phyloP scores from a whole-genome alignment of 176 grass and related monocot species.

The Avena insularis region DNA sequence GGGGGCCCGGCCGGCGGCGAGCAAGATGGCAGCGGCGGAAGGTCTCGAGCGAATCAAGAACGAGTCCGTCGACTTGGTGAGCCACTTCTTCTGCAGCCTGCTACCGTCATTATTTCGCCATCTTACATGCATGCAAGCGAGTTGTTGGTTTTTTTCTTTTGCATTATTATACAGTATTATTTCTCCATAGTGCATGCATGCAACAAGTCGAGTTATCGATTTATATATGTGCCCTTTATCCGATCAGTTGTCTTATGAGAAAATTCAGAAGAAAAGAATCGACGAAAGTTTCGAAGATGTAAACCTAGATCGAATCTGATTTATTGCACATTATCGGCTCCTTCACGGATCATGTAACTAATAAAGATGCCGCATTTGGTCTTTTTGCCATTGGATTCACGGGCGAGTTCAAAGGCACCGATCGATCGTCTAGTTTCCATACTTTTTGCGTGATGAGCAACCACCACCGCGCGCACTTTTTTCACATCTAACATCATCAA shows the following conservation, averaged over 20 bases:
- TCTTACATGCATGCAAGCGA: background rate
- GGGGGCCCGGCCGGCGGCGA: background rate
- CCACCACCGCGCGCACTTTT: slow-evolving; percentile 20
- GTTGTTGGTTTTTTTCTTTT: background rate
- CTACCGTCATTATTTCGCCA: background rate
- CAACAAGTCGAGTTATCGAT: background rate
- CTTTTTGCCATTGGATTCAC: slow-evolving; percentile 29
- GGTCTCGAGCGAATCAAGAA: slow-evolving; percentile 82
- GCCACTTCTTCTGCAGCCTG: background rate
- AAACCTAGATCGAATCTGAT: slow-evolving; percentile 1
- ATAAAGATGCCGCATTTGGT: background rate
- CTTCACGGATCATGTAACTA: background rate
- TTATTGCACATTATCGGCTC: background rate
- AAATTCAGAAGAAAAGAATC: background rate
- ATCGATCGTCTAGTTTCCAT: background rate
- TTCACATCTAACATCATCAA: background rate
- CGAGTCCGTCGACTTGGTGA: slow-evolving; percentile 88
- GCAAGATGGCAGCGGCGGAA: slow-evolving; percentile 1
- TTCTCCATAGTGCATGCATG: background rate
- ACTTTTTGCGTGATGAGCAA: slow-evolving; percentile 37
- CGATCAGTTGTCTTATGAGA: background rate
- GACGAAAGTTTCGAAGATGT: background rate
- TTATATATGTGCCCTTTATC: background rate
- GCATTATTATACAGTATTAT: too few relatives aligned
- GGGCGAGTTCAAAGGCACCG: slow-evolving; percentile 8